These are phyloP conservation scores for Fusarium sp. DNA, from an alignment of 2,329 filamentous ascomycete genomes.

Conservation along the genomic window DNA sequence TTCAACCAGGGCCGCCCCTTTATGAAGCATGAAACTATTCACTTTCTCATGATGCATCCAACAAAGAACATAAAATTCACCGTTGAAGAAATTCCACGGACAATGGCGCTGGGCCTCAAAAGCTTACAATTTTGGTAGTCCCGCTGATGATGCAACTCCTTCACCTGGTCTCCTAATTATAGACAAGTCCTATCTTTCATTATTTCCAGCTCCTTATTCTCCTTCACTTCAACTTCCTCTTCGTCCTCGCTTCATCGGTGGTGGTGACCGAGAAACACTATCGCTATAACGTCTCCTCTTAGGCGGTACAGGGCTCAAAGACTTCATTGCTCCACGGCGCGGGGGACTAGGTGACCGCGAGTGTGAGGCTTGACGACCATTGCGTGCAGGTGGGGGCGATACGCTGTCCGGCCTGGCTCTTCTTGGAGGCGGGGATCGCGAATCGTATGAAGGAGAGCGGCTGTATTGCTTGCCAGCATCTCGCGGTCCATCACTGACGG, in stretches of 20 bases:
- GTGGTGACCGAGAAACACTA: conserved; percentile 45
- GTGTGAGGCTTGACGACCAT: conserved; percentile 37
- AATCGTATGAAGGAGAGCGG: conserved; percentile 47
- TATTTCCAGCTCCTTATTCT: neutral
- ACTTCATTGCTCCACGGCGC: conserved; percentile 24
- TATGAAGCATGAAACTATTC: neutral
- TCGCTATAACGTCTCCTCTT: conserved; percentile 47
- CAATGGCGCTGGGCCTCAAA: conserved; percentile 15
- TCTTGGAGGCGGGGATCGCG: conserved; percentile 42
- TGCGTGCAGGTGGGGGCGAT: conserved; percentile 33
- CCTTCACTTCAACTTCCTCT: conserved; percentile 36
- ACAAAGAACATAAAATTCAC: neutral
- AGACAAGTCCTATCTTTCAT: conserved; percentile 16
- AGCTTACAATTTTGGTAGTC: conserved; percentile 37
- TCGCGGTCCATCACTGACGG: conserved; percentile 43
- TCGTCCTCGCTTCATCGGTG: conserved; percentile 46
- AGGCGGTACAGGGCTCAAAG: conserved; percentile 40
- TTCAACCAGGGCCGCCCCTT: neutral
- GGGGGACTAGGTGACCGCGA: conserved; percentile 40
- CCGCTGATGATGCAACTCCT: conserved; percentile 36
- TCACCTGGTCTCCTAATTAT: conserved; percentile 26
- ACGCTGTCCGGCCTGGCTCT: conserved; percentile 29
- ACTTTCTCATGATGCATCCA: neutral
- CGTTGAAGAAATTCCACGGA: neutral
- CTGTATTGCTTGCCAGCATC: conserved; percentile 37